Conservation (phyloP, 768 basidiomycete species). For the Hirschioporus abietinus region DNA sequence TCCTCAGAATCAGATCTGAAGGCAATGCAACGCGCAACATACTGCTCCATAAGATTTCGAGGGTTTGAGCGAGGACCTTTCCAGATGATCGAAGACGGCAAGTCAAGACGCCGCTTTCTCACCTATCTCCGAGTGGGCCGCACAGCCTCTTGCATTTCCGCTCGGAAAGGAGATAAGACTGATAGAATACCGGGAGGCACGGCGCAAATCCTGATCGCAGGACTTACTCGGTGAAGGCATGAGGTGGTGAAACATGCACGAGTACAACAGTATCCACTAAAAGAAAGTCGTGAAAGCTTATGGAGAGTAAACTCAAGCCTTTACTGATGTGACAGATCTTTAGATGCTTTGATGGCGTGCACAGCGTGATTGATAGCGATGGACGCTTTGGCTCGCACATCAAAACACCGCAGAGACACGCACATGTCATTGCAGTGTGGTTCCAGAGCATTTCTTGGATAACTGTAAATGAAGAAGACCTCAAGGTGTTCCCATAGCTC, state of each 20-base stretch:
- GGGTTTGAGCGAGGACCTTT: too few relatives aligned
- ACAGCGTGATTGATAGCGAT: background rate
- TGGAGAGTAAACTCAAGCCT: background rate
- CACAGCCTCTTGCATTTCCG: background rate
- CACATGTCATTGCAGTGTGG: background rate
- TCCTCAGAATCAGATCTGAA: too few relatives aligned
- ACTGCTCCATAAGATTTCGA: too few relatives aligned
- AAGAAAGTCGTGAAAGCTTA: background rate
- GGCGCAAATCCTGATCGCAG: conserved; percentile 1
- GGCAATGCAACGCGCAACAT: too few relatives aligned
- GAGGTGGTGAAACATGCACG: background rate
- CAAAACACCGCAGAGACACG: background rate
- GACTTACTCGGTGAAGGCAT: background rate
- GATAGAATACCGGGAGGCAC: background rate
- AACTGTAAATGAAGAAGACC: background rate
- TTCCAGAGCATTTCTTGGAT: background rate
- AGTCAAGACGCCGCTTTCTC: background rate
- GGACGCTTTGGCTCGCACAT: background rate
- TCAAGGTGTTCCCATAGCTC: background rate
- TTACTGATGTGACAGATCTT: background rate
- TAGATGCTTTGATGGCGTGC: background rate
- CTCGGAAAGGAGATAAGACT: background rate
- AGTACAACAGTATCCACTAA: background rate
- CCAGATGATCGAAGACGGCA: too few relatives aligned
- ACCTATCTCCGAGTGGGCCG: background rate